Percentiles rank a stretch among this genome's conserved stretches.
Conservation (phyloP, 345 rosid species). For the Gossypium ekmanianum region DNA sequence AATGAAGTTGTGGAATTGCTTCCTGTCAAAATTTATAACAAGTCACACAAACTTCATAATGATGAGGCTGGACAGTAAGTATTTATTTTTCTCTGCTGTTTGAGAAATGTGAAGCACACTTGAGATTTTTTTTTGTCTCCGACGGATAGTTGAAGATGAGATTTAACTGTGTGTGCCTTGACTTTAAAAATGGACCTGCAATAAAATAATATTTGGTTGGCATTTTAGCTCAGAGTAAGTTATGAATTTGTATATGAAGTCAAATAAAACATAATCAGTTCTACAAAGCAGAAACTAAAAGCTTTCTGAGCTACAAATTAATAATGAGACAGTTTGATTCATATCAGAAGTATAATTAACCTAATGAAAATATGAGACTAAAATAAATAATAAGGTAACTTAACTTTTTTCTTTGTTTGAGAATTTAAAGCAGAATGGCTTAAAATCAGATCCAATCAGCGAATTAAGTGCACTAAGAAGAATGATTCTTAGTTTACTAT, state of each 20-base stretch:
- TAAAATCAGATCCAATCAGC: background rate
- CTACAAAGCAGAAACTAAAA: background rate
- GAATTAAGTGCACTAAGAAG: background rate
- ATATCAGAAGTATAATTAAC: background rate
- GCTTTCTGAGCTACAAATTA: background rate
- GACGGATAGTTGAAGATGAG: background rate
- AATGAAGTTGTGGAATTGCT: constrained; percentile 78
- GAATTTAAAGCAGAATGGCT: background rate
- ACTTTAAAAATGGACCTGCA: background rate
- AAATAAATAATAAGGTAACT: background rate
- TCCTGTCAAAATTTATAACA: constrained; percentile 58
- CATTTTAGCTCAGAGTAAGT: background rate
- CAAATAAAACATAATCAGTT: background rate
- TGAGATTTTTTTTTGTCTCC: background rate
- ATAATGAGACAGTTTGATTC: background rate
- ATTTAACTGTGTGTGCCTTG: background rate
- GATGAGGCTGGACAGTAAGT: constrained; percentile 85
- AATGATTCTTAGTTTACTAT: background rate
- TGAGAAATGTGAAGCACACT: background rate
- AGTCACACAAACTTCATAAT: constrained; percentile 48
- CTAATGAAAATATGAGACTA: background rate
- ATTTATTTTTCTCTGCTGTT: background rate
- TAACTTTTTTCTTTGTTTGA: background rate
- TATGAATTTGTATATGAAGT: background rate
- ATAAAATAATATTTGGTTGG: background rate